Evolutionary conservation across 2,329 filamentous ascomycete genomes (phyloP), one percentile per base, ranked within the genome.

Genomic region (Saccharata proteae): DNA sequence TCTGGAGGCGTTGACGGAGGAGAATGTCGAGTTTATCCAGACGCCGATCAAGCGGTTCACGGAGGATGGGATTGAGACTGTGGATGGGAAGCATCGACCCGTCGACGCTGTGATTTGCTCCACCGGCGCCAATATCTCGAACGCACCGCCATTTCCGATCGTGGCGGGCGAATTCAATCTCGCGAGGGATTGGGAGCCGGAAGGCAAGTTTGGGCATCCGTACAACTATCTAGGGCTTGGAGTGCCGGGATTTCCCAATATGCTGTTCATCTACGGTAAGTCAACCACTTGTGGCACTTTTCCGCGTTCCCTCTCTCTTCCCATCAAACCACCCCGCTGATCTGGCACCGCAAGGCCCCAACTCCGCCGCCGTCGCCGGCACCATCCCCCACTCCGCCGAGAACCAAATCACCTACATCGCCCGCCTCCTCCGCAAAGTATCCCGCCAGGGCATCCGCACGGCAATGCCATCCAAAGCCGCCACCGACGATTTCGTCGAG

Each of bases 321-420:
- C n/a, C n/a, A n/a, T n/a, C n/a, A n/a, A n/a, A n/a, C n/a, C n/a
- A n/a, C n/a, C n/a, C n/a, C n/a, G n/a, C n/a, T n/a, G n/a, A n/a
- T n/a, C n/a, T n/a, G n/a, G n/a, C n/a, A n/a, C n/a, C n/a, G n/a
- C 41, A 30, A 18, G 43, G 46, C 2, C 74, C 76, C 0, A 64
- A 76, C 42, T 62, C 64, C 2, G 62, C 66, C 0, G 74, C 72
- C 0, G 64, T 69, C 2, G 72, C 70, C 2, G 78, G 77, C 1
- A 81, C 74, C 0, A 70, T 81, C 0, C 77, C 77, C 1, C 71
- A 80, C 43, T 68, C 64, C 36, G 64, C 77, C 15, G 80, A 84
- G 49, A 74, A 67, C 5, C 71, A 79, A 40, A 50, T 79, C 2
- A 67, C 71, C 0, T 79, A 77, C 48, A 67, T 72, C 34, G 73